Base-by-base conservation (phyloP, 129 eudicot species). In the Arctium minus region DNA sequence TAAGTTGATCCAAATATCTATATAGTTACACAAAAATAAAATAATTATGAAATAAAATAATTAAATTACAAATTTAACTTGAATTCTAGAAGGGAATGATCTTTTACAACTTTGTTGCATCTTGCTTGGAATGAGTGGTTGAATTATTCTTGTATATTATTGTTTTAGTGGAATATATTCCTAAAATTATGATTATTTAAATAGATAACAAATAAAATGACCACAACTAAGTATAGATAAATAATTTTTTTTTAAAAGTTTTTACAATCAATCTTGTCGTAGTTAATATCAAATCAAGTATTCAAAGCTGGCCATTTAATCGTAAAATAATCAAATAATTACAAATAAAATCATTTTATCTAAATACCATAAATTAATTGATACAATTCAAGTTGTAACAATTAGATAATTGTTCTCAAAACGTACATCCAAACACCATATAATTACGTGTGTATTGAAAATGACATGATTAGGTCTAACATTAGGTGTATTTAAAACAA, bases 151-250 rank as follows among this genome's bases (percentile, higher is more conserved):
- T 75, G 37, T 65, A 65, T n/a, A 42, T 82, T 77, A 62, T 82
- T 30, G 53, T 18, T 50, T 18, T 79, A 12, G 31, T 75, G 60
- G 85, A 82, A 82, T 75, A 75, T 75, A 67, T 82, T 67, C 86
- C 60, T 73, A 33, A 53, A 53, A 13, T 22, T 22, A 22, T 22
- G 27, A 22, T 22, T 22, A 22, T 44, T 44, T 11, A 44, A 7
- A 11, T 44, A 9, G 2, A 44, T 44, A 44, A 44, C 50, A 11
- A 44, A 44, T 44, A 44, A 44, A 44, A 44, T 44, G 50, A 9
- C 50, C 50, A 44, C 48, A 42, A 42, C 5, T 48, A 17, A 17
- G 18, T 8, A 8, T 8, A 8, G 12, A 42, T 42, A 42, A 42
- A 1, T 8, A 42, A 2, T 8, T 8, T 42, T 42, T 42, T 11